Evolutionary conservation across 106 monocot species (phyloP).

Genomic region (Dendrobium nobile): DNA sequence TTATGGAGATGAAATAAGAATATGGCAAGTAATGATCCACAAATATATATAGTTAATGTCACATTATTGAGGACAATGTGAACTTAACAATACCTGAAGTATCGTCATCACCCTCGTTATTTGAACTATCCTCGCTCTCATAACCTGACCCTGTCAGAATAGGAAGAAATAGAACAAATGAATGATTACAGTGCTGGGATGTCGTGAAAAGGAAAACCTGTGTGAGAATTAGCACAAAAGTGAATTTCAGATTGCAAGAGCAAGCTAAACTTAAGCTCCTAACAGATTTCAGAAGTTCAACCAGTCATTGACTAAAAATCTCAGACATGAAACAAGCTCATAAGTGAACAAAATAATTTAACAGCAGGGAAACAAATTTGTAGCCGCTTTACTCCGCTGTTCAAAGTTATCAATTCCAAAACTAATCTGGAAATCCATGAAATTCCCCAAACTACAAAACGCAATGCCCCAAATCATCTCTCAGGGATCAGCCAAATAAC

Average conservation of each 20-base stretch:
- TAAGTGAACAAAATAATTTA: background rate
- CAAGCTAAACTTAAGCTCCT: background rate
- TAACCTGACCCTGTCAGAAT: slow-evolving; percentile 7
- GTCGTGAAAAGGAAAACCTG: background rate
- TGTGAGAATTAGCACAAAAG: background rate
- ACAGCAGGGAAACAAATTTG: no score
- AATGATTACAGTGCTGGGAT: background rate
- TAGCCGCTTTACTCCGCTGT: no score
- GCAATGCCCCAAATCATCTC: background rate
- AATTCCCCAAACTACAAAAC: background rate
- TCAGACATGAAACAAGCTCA: background rate
- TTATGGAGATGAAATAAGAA: background rate
- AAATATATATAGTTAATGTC: background rate
- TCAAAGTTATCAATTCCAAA: background rate
- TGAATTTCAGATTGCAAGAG: background rate
- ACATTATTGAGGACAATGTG: background rate
- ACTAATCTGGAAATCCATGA: background rate
- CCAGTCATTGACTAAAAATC: background rate
- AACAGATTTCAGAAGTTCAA: background rate
- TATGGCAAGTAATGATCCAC: background rate
- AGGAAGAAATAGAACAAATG: background rate
- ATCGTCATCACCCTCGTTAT: background rate
- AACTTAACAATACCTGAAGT: slow-evolving; percentile 7
- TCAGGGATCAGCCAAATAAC: background rate
- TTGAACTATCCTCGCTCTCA: slow-evolving; percentile 7